These are phyloP conservation scores for Blakeslea trispora DNA, from an alignment of 371 early-diverging fungal genomes.

Conservation along the genomic window DNA sequence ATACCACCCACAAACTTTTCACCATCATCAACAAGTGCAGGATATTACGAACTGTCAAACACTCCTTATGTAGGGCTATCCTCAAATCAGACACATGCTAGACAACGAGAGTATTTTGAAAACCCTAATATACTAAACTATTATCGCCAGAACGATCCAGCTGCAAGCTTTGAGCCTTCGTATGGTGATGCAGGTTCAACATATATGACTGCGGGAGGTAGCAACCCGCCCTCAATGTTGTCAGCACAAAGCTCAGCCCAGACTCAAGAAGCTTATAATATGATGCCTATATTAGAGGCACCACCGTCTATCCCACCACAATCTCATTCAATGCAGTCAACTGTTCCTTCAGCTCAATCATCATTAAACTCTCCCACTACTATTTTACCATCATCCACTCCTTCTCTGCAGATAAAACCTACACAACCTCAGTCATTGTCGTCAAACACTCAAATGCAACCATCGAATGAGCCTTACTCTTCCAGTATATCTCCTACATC, in stretches of 20 bases:
- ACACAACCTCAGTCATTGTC: neutral
- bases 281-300: neutral
- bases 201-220: neutral
- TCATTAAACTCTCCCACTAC: neutral
- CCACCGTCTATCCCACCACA: no score
- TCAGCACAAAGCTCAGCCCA: neutral
- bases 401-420: neutral
- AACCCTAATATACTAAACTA: neutral
- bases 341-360: neutral
- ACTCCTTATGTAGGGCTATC: slow-evolving; percentile 22
- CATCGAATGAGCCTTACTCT: neutral
- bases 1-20: neutral
- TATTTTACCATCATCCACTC: neutral
- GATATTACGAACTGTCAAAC: slow-evolving; percentile 4
- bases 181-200: neutral
- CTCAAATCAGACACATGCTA: slow-evolving; percentile 17
- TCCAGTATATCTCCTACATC: neutral
- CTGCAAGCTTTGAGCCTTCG: neutral
- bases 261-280: neutral
- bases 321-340: neutral
- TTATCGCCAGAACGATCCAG: neutral
- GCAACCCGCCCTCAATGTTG: neutral
- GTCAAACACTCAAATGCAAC: no score
- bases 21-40: slow-evolving; percentile 3
- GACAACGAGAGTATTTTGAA: slow-evolving; percentile 21